A percentile compares a stretch with the other conserved stretches of the same genome.
phyloP scores from a whole-genome alignment of 2,329 filamentous ascomycete species.

The Cephalotrichum gorgonifer region DNA sequence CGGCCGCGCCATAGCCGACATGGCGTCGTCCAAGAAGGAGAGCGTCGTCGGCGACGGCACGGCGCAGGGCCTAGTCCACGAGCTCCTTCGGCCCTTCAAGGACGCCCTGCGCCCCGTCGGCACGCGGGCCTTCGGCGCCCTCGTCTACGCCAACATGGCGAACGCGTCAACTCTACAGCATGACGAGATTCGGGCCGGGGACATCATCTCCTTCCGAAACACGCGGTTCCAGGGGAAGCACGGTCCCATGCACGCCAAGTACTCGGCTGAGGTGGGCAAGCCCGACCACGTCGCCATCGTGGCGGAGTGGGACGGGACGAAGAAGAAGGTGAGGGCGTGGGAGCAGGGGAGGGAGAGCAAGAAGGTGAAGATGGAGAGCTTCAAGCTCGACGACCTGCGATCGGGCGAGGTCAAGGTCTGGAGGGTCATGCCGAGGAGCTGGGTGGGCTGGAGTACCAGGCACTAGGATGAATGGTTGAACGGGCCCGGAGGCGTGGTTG shows the following conservation, averaged over 20 bases:
- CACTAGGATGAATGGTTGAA: slow-evolving; percentile 28
- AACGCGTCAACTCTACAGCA: slow-evolving; percentile 85
- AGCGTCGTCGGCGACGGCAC: slow-evolving; percentile 76
- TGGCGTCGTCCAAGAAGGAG: slow-evolving; percentile 63
- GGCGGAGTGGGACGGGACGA: slow-evolving; percentile 94
- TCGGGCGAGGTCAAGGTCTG: slow-evolving; percentile 96
- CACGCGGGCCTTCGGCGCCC: slow-evolving; percentile 78
- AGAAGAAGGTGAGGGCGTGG: slow-evolving; percentile 94
- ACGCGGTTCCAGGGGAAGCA: slow-evolving; percentile 92
- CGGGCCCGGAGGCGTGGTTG: background rate
- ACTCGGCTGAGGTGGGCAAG: slow-evolving; percentile 77
- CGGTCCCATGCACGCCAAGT: slow-evolving; percentile 91
- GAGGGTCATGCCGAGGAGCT: slow-evolving; percentile 84
- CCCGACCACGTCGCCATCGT: slow-evolving; percentile 84
- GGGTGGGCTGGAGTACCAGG: slow-evolving; percentile 76
- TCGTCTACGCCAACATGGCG: slow-evolving; percentile 89
- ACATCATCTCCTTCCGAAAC: slow-evolving; percentile 88
- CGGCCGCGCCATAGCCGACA: slow-evolving; percentile 66
- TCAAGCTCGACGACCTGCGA: slow-evolving; percentile 81
- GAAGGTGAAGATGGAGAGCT: slow-evolving; percentile 91
- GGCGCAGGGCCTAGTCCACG: slow-evolving; percentile 64
- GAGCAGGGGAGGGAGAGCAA: slow-evolving; percentile 90
- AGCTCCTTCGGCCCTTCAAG: slow-evolving; percentile 64
- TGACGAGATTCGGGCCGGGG: slow-evolving; percentile 87
- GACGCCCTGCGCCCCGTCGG: slow-evolving; percentile 75